Evolutionary conservation across 2,329 filamentous ascomycete species (phyloP).

Genomic region (Colletotrichum melonis): DNA sequence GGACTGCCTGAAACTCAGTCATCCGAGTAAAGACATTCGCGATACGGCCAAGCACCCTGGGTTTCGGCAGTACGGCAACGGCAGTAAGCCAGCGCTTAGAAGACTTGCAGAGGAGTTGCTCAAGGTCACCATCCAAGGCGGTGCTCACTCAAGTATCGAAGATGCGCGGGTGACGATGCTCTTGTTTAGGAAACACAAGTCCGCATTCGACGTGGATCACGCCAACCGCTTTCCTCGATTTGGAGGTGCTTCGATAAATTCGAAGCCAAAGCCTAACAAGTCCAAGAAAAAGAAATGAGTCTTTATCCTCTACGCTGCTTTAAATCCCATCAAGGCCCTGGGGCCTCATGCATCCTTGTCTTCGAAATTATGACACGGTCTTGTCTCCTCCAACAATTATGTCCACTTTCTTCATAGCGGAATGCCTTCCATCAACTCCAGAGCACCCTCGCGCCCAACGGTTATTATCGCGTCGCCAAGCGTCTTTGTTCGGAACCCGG

Average conservation of each 20-base stretch:
- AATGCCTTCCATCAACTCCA: conserved; percentile 77
- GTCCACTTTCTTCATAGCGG: conserved; percentile 60
- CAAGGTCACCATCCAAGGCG: conserved; percentile 71
- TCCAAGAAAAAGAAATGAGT: conserved; percentile 55
- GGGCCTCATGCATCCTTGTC: background rate
- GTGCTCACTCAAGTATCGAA: conserved; percentile 74
- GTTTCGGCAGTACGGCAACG: conserved; percentile 77
- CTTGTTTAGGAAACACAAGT: conserved; percentile 85
- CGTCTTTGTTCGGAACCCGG: conserved; percentile 78
- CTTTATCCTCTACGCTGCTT: background rate
- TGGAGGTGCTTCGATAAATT: conserved; percentile 35
- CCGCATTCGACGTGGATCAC: conserved; percentile 86
- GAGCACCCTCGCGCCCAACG: conserved; percentile 71
- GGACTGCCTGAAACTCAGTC: conserved; percentile 79
- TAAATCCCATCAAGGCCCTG: background rate
- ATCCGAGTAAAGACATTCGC: conserved; percentile 81
- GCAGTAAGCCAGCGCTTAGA: conserved; percentile 75
- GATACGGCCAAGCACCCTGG: conserved; percentile 84
- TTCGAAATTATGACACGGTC: background rate
- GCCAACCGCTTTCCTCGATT: conserved; percentile 69
- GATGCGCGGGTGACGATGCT: conserved; percentile 94
- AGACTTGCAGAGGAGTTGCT: conserved; percentile 68
- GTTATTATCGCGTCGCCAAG: conserved; percentile 80
- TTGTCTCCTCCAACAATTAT: too few species aligned
- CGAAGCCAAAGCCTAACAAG: conserved; percentile 52